Evolutionary conservation across 1,284 basidiomycete species (phyloP).

Genomic region (Puccinia hordei): DNA sequence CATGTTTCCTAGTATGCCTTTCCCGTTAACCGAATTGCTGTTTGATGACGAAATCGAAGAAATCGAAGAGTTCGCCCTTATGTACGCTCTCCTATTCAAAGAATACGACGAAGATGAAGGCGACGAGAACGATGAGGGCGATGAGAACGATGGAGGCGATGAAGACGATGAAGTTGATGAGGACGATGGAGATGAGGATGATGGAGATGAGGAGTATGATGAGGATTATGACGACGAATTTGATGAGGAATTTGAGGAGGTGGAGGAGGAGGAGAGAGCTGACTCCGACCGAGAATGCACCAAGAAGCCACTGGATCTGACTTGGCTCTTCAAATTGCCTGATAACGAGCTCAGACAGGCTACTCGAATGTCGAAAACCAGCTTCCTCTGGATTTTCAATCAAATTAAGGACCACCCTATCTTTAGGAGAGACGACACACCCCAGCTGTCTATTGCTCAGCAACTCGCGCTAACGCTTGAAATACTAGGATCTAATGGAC

Average conservation of each 20-base stretch:
- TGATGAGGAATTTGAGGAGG: background rate
- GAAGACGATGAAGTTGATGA: background rate
- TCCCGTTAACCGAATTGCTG: background rate
- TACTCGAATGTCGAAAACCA: background rate
- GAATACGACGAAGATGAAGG: background rate
- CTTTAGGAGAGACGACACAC: background rate
- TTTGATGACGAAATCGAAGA: background rate
- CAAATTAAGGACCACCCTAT: slow-evolving; percentile 18
- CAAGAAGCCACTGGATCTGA: slow-evolving; percentile 17
- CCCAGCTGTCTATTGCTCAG: slow-evolving; percentile 5
- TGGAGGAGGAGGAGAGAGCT: background rate
- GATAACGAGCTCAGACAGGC: slow-evolving; percentile 15
- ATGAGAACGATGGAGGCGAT: background rate
- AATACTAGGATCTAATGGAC: slow-evolving; percentile 14
- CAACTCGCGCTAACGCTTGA: slow-evolving; percentile 21
- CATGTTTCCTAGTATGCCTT: background rate
- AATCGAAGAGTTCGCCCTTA: background rate
- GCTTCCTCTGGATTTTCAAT: slow-evolving; percentile 30
- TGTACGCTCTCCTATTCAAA: slow-evolving; percentile 9
- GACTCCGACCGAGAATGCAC: slow-evolving; percentile 15
- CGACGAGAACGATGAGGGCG: no score
- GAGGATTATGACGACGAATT: background rate
- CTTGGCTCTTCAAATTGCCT: background rate
- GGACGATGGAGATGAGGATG: background rate
- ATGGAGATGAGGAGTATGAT: no score